Conservation (phyloP, 495 filamentous ascomycete genomes). For the Penicillium pulvis region DNA sequence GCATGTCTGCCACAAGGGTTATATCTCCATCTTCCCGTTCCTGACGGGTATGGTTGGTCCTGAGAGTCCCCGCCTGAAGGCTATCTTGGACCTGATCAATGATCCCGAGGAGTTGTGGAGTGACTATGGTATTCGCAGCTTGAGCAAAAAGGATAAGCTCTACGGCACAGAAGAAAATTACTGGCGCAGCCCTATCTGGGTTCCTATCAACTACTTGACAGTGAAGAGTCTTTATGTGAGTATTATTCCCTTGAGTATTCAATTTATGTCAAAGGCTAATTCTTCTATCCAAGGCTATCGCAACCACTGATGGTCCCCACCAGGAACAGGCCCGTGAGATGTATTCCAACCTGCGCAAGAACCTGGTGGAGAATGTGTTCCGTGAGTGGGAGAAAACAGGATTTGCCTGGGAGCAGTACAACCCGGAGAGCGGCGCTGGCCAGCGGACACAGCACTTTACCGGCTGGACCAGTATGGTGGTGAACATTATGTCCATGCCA, state of each 20-base stretch:
- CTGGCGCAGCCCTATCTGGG: constrained; percentile 95
- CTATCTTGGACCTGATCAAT: constrained; percentile 72
- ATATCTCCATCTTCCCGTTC: constrained; percentile 93
- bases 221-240: constrained; percentile 81
- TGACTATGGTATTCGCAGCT: constrained; percentile 78
- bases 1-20: constrained; percentile 94
- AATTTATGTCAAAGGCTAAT: constrained; percentile 16
- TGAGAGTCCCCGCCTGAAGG: constrained; percentile 70
- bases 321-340: constrained; percentile 67
- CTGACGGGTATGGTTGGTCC: constrained; percentile 74
- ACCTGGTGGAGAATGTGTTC: constrained; percentile 88
- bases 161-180: constrained; percentile 95
- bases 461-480: constrained; percentile 96
- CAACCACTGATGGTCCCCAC: constrained; percentile 63
- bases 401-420: constrained; percentile 99
- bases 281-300: constrained; percentile 37
- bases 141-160: constrained; percentile 79
- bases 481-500: constrained; percentile 96
- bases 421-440: constrained; percentile 86
- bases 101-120: constrained; percentile 88
- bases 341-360: constrained; percentile 75
- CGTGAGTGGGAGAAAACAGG: constrained; percentile 85
- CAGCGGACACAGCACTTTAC: constrained; percentile 98
- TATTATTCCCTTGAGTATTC: constrained; percentile 15
- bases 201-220: constrained; percentile 95